phyloP scores from a whole-genome alignment of 1,284 basidiomycete genomes.

The Exsudoporus floridanus region DNA sequence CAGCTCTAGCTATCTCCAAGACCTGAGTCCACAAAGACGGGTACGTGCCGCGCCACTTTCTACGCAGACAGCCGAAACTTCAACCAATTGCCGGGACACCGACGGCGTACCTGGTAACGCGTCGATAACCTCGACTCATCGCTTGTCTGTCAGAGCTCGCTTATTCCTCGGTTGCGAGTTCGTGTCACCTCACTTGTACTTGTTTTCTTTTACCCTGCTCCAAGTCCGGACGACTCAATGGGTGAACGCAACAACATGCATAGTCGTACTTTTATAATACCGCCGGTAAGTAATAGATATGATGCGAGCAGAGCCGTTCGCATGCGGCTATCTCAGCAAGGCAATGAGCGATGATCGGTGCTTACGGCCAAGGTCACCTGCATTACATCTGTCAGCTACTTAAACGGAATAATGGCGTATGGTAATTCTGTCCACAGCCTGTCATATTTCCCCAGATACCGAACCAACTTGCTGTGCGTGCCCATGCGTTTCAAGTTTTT shows the following conservation, averaged over 20 bases:
- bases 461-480: background rate
- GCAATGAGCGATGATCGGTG: background rate
- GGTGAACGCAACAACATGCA: background rate
- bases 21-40: background rate
- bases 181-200: background rate
- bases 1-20: background rate
- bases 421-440: background rate
- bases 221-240: too few species aligned
- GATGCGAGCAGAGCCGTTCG: background rate
- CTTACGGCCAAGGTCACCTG: background rate
- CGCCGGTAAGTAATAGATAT: background rate
- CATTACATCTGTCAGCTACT: background rate
- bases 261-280: background rate
- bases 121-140: conserved; percentile 7
- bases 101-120: conserved; percentile 5
- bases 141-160: conserved; percentile 8
- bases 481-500: background rate
- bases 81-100: background rate
- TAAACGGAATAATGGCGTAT: background rate
- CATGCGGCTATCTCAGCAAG: background rate
- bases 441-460: background rate
- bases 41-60: background rate
- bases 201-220: background rate
- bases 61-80: background rate
- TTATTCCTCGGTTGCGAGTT: background rate